A percentile compares a stretch with the other conserved stretches of the same genome.
These are phyloP conservation scores for Blastobotrys chiropterorum DNA, from an alignment of 805 yeast species.

Conservation along the genomic window DNA sequence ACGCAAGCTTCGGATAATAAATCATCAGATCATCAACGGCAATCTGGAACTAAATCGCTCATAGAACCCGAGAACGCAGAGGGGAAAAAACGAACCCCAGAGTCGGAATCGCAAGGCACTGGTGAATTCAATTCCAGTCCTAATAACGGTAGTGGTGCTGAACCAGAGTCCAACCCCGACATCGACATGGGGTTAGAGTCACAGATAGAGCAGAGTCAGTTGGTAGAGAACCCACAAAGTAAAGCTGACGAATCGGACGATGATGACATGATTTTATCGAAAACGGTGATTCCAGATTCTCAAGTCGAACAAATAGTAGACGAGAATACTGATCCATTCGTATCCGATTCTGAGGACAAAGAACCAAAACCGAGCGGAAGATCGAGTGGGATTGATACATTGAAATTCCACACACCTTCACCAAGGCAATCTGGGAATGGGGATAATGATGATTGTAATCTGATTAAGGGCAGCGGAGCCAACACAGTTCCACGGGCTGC, in stretches of 20 bases:
- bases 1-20: too few relatives aligned
- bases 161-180: too few relatives aligned
- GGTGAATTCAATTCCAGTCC: too few relatives aligned
- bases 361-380: neutral
- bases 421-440: neutral
- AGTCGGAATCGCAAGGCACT: too few relatives aligned
- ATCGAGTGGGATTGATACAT: neutral
- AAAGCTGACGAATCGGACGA: neutral
- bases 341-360: neutral
- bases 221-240: neutral
- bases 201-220: too few relatives aligned
- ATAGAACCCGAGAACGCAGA: too few relatives aligned
- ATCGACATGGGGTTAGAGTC: too few relatives aligned
- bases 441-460: neutral
- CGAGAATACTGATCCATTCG: neutral
- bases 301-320: neutral
- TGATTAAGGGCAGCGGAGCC: neutral
- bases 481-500: neutral
- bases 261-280: neutral
- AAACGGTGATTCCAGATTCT: neutral
- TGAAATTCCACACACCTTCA: neutral
- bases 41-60: too few relatives aligned
- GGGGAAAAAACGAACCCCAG: too few relatives aligned
- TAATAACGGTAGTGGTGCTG: too few relatives aligned
- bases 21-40: too few relatives aligned